phyloP scores from a whole-genome alignment of 495 filamentous ascomycete genomes.

The Amniculicola lignicola region DNA sequence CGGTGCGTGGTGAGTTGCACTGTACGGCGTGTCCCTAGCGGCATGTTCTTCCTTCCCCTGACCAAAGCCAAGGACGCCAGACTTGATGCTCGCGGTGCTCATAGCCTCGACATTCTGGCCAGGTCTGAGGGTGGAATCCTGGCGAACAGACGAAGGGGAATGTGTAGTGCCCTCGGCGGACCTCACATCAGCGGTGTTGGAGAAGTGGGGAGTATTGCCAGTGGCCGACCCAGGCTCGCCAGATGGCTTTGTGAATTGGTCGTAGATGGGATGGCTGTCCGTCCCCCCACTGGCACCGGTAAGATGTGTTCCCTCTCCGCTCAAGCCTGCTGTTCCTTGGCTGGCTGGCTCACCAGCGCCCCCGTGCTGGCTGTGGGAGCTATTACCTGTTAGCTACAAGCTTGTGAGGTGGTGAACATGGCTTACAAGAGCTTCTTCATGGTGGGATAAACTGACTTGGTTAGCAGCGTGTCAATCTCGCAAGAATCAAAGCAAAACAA shows the following conservation, averaged over 20 bases:
- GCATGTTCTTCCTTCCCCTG: constrained; percentile 10
- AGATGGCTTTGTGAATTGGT: constrained; percentile 17
- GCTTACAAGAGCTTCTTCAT: constrained; percentile 41
- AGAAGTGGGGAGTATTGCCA: constrained; percentile 13
- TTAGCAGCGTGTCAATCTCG: neutral
- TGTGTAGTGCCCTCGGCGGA: neutral
- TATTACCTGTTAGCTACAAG: constrained; percentile 1
- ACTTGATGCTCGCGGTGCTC: constrained; percentile 39
- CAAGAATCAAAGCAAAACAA: neutral
- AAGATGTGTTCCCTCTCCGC: constrained; percentile 30
- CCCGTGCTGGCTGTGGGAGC: constrained; percentile 21
- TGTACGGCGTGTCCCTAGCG: too few relatives aligned
- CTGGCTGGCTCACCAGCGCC: constrained; percentile 16
- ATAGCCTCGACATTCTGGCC: constrained; percentile 6
- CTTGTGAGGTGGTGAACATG: constrained; percentile 23
- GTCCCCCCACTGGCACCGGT: neutral
- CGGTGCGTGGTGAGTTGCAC: too few relatives aligned
- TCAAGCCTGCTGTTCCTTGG: neutral
- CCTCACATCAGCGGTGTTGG: constrained; percentile 11
- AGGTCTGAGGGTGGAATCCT: neutral
- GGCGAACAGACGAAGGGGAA: neutral
- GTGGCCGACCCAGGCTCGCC: constrained; percentile 5
- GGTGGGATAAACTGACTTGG: neutral
- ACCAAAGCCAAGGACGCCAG: constrained; percentile 36
- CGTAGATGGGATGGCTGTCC: constrained; percentile 22